phyloP scores from a whole-genome alignment of 352 stramenopile genomes.

The Phytophthora litchii region DNA sequence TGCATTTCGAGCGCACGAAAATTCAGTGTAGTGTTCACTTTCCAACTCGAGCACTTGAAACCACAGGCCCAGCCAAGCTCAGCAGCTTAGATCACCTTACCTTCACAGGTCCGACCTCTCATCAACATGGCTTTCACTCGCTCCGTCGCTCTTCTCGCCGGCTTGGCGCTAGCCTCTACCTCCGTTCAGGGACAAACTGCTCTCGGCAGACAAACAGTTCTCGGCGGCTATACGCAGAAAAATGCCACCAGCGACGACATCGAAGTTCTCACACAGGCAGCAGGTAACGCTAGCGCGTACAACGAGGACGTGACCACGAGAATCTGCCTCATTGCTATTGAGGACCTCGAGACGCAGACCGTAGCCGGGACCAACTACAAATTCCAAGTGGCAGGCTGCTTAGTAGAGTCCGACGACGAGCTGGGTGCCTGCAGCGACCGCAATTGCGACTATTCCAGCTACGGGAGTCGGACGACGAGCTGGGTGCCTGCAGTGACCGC shows the following conservation, averaged over 20 bases:
- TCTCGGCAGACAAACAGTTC: conserved; percentile 2
- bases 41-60: conserved; percentile 12
- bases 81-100: conserved; percentile 19
- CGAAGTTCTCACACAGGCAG: conserved; percentile 42
- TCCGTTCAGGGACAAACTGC: conserved; percentile 15
- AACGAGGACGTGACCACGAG: conserved; percentile 28
- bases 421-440: conserved; percentile 49
- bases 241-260: conserved; percentile 32
- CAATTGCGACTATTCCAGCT: conserved; percentile 40
- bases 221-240: conserved; percentile 33
- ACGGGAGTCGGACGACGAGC: conserved; percentile 37
- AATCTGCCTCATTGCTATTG: conserved; percentile 49
- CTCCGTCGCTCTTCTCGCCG: conserved; percentile 23
- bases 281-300: conserved; percentile 40
- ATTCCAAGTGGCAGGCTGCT: conserved; percentile 57
- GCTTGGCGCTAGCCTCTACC: conserved; percentile 18
- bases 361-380: conserved; percentile 68
- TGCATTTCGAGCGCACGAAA: conserved; percentile 18
- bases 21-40: conserved; percentile 18
- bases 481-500: conserved; percentile 49
- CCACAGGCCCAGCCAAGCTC: conserved; percentile 8
- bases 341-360: conserved; percentile 44
- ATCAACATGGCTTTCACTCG: conserved; percentile 26
- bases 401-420: conserved; percentile 37
- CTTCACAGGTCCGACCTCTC: conserved; percentile 18